A percentile compares a stretch with the other conserved stretches of the same genome.
Conservation (phyloP, 371 early-diverging fungal genomes). For the Actinomortierella wolfii region DNA sequence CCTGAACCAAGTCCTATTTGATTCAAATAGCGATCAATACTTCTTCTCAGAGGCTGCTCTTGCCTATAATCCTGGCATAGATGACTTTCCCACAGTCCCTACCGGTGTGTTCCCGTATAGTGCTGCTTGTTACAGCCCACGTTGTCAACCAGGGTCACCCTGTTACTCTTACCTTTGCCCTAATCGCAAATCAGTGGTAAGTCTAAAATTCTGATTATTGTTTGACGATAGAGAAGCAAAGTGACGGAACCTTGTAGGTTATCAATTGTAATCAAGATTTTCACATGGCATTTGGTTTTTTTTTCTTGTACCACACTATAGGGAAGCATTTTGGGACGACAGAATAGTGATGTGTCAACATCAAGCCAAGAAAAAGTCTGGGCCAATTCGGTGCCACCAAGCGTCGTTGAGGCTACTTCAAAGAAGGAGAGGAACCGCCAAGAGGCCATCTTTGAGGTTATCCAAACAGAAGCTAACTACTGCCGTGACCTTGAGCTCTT, state of each 20-base stretch:
- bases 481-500: conserved; percentile 80
- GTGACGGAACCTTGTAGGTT: not conserved
- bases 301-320: not conserved
- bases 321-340: conserved; percentile 21
- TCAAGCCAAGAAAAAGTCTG: conserved; percentile 54
- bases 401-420: conserved; percentile 72
- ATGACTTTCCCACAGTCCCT: conserved; percentile 34
- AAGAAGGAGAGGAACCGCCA: conserved; percentile 84
- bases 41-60: conserved; percentile 30
- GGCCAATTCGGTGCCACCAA: conserved; percentile 67
- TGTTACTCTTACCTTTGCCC: conserved; percentile 45
- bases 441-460: conserved; percentile 91
- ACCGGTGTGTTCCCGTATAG: conserved; percentile 38
- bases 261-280: not conserved
- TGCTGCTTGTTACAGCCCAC: conserved; percentile 26
- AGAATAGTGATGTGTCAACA: conserved; percentile 30
- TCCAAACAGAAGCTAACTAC: conserved; percentile 89
- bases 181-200: conserved; percentile 32
- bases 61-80: conserved; percentile 25
- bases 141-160: conserved; percentile 26
- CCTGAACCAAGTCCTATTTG: conserved; percentile 15
- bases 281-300: not conserved
- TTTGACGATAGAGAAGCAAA: too few relatives aligned
- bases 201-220: too few relatives aligned
- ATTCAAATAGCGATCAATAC: conserved; percentile 42